These are phyloP conservation scores for Aspergillus sclerotioniger DNA, from an alignment of 495 filamentous ascomycete species.

Conservation along the genomic window DNA sequence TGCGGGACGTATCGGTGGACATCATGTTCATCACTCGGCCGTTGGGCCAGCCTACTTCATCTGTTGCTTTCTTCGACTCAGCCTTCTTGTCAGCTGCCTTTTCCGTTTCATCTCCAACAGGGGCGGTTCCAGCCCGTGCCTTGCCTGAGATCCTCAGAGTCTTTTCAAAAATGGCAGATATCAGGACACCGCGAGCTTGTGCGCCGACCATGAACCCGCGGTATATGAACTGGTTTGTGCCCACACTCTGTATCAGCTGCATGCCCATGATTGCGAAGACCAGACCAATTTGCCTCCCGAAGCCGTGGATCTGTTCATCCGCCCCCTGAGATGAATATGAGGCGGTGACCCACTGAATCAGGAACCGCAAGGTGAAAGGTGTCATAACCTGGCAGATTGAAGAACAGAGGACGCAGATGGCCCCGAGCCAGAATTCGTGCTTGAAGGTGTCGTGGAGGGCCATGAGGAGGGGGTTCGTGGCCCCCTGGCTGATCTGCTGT, in stretches of 20 bases:
- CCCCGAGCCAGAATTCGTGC: conserved; percentile 80
- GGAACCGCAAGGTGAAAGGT: conserved; percentile 68
- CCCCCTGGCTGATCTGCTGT: conserved; percentile 60
- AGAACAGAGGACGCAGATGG: conserved; percentile 27
- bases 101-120: conserved; percentile 31
- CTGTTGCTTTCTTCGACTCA: conserved; percentile 52
- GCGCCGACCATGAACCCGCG: conserved; percentile 78
- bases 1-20: conserved; percentile 87
- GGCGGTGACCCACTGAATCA: conserved; percentile 76
- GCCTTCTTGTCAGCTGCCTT: conserved; percentile 43
- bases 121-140: conserved; percentile 63
- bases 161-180: conserved; percentile 76
- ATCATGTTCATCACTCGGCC: conserved; percentile 88
- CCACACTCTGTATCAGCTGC: conserved; percentile 70
- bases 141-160: conserved; percentile 76
- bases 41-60: conserved; percentile 80
- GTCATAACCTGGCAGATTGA: conserved; percentile 66
- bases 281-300: conserved; percentile 68
- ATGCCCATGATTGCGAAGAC: conserved; percentile 73
- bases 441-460: conserved; percentile 87
- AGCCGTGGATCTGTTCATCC: conserved; percentile 52
- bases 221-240: conserved; percentile 80
- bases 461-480: conserved; percentile 71
- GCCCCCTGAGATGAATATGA: conserved; percentile 61
- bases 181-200: conserved; percentile 69